Percentiles rank a stretch among this genome's conserved stretches.
Evolutionary conservation across 192 early-diverging fungal species (phyloP).

Genomic region (Mortierella hygrophila): DNA sequence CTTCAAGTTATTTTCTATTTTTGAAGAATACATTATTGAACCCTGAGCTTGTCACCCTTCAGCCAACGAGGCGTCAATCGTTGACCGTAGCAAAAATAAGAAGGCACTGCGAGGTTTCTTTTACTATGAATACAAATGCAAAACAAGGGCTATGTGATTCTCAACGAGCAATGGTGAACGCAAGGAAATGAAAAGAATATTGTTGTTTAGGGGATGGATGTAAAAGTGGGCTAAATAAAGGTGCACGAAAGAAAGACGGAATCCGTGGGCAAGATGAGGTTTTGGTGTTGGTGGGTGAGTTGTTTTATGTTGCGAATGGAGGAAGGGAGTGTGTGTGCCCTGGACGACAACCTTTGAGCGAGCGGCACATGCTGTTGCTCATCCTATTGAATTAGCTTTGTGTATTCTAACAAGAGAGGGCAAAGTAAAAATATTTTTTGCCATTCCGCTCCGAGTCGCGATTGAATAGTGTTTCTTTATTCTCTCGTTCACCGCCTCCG

Average conservation of each 20-base stretch:
- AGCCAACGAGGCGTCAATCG: background rate
- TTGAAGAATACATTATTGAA: background rate
- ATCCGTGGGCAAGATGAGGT: conserved; percentile 2
- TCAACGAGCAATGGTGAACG: too few species aligned
- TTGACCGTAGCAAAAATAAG: background rate
- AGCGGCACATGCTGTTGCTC: background rate
- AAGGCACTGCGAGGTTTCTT: background rate
- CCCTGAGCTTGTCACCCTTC: background rate
- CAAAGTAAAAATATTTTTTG: background rate
- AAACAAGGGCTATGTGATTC: background rate
- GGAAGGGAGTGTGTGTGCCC: background rate
- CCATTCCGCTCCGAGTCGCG: conserved; percentile 2
- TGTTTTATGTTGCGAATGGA: background rate
- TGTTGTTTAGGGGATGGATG: background rate
- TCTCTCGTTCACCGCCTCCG: background rate
- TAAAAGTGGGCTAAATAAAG: background rate
- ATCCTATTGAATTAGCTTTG: background rate
- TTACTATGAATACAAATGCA: too few species aligned
- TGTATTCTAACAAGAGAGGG: background rate
- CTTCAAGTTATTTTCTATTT: background rate
- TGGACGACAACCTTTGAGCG: background rate
- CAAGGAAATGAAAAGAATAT: background rate
- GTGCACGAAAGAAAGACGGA: background rate
- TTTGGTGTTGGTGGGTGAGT: background rate
- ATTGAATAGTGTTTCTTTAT: background rate